These are phyloP conservation scores for Rhodofomes roseus DNA, from an alignment of 1,284 basidiomycete genomes.

Conservation along the genomic window DNA sequence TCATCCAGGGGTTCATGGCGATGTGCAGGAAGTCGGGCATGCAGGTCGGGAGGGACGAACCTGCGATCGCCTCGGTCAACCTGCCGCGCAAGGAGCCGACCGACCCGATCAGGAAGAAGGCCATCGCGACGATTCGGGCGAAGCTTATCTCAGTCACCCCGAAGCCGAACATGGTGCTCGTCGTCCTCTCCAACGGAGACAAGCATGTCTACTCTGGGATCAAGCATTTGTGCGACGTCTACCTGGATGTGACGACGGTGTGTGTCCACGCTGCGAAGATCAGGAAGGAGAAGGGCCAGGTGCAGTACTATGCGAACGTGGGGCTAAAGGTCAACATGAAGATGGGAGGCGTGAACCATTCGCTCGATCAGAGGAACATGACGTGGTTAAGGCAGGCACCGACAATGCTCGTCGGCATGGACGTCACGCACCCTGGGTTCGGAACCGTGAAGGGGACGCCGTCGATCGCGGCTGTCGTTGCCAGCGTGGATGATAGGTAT, in stretches of 20 bases:
- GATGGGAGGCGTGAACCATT: constrained; percentile 73
- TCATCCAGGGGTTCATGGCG: constrained; percentile 43
- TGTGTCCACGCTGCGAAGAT: constrained; percentile 67
- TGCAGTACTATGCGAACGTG: constrained; percentile 76
- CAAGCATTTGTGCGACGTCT: constrained; percentile 66
- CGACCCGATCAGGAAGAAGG: constrained; percentile 46
- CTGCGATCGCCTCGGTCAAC: constrained; percentile 29
- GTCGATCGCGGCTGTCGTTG: constrained; percentile 79
- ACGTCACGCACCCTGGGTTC: constrained; percentile 77
- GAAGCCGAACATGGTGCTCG: constrained; percentile 33
- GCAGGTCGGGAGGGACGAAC: constrained; percentile 31
- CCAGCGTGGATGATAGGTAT: constrained; percentile 57
- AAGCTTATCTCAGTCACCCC: constrained; percentile 25
- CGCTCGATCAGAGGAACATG: constrained; percentile 46
- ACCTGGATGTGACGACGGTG: constrained; percentile 62
- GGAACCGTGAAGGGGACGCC: constrained; percentile 66
- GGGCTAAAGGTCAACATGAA: constrained; percentile 81
- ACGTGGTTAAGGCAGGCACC: constrained; percentile 49
- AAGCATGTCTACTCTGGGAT: constrained; percentile 67
- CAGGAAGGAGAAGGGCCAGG: constrained; percentile 55
- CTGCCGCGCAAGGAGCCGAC: constrained; percentile 41
- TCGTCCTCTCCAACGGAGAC: constrained; percentile 64
- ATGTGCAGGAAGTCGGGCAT: constrained; percentile 65
- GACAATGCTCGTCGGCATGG: constrained; percentile 81
- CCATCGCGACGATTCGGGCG: constrained; percentile 36